A percentile compares a stretch with the other conserved stretches of the same genome.
Conservation (phyloP, 2,329 filamentous ascomycete genomes). For the Ramichloridium luteum region DNA sequence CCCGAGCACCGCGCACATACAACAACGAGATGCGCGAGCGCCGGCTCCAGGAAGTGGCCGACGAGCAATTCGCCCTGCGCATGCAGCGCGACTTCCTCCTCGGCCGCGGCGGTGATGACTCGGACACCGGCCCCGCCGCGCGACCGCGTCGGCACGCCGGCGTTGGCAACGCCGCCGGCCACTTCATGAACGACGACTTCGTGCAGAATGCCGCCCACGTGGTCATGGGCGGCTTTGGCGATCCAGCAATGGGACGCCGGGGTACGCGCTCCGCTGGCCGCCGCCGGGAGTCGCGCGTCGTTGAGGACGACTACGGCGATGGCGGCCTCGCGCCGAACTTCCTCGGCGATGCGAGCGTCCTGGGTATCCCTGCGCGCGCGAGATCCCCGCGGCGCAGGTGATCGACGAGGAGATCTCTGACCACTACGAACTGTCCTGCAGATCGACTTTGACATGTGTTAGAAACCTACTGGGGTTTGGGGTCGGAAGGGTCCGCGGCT, state of each 20-base stretch:
- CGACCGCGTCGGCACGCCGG: too few relatives aligned
- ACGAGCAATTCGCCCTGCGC: constrained; percentile 14
- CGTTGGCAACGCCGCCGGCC: constrained; percentile 33
- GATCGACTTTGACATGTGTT: too few relatives aligned
- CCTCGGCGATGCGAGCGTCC: constrained; percentile 24
- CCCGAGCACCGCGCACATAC: constrained; percentile 2
- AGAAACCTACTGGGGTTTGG: too few relatives aligned
- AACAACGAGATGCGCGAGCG: constrained; percentile 9
- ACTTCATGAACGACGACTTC: constrained; percentile 53
- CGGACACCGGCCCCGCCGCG: constrained; percentile 31
- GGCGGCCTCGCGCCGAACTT: constrained; percentile 22
- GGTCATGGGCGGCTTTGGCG: constrained; percentile 23
- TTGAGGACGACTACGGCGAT: constrained; percentile 10
- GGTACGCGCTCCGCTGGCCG: constrained; percentile 22
- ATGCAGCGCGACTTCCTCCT: background rate
- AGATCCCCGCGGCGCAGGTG: too few relatives aligned
- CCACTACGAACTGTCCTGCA: too few relatives aligned
- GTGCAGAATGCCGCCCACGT: constrained; percentile 24
- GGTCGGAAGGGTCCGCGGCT: too few relatives aligned
- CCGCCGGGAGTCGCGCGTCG: constrained; percentile 12
- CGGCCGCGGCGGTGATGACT: constrained; percentile 34
- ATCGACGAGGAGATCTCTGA: too few relatives aligned
- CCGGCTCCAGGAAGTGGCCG: constrained; percentile 29
- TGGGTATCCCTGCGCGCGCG: too few relatives aligned
- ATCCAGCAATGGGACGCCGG: constrained; percentile 20